These are phyloP conservation scores for Larix kaempferi DNA, from an alignment of 75 land plant species.

Conservation along the genomic window DNA sequence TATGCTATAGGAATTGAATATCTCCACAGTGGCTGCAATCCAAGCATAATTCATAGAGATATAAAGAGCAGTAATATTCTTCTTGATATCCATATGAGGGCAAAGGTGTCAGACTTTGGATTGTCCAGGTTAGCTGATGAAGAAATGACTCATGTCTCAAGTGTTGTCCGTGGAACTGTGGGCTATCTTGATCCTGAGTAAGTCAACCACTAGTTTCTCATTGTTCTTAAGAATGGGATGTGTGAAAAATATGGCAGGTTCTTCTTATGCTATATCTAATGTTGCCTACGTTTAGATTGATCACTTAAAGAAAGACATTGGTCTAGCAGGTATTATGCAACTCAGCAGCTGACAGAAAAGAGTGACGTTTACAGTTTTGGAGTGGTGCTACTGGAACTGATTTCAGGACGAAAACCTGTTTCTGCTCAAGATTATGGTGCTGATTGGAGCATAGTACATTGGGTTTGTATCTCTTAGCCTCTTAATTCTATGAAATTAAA, in stretches of 20 bases:
- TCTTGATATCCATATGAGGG: slow-evolving; percentile 52
- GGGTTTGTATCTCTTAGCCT: slow-evolving; percentile 29
- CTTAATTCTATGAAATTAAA: background rate
- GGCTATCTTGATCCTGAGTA: slow-evolving; percentile 83
- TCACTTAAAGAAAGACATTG: background rate
- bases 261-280: background rate
- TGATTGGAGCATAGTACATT: slow-evolving; percentile 62
- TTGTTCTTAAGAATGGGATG: background rate
- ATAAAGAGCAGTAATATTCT: slow-evolving; percentile 65
- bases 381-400: slow-evolving; percentile 51
- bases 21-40: slow-evolving; percentile 61
- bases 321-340: slow-evolving; percentile 40
- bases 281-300: background rate
- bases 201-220: slow-evolving; percentile 7
- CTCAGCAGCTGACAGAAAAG: slow-evolving; percentile 53
- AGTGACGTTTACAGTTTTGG: slow-evolving; percentile 76
- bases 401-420: slow-evolving; percentile 58
- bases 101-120: slow-evolving; percentile 68
- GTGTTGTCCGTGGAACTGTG: slow-evolving; percentile 57
- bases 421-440: slow-evolving; percentile 49
- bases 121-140: slow-evolving; percentile 54
- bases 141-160: slow-evolving; percentile 46
- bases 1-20: slow-evolving; percentile 47
- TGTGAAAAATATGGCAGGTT: background rate
- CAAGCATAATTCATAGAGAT: slow-evolving; percentile 69